Evolutionary conservation across 2,329 filamentous ascomycete genomes (phyloP), one percentile per base, ranked within the genome.

Genomic region (Trichophaea hybrida): DNA sequence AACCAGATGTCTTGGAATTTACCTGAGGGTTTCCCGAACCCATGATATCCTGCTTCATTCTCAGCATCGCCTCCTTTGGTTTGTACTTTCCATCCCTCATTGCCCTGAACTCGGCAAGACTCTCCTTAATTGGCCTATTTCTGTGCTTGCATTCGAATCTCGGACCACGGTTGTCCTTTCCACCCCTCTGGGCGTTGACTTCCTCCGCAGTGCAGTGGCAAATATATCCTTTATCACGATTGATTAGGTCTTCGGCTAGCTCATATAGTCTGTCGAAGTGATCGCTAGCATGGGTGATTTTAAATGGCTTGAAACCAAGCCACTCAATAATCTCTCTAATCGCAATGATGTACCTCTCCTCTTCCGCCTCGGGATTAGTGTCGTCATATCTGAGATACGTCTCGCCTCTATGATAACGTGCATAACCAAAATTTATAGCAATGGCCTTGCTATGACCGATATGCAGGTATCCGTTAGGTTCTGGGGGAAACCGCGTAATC

Each of bases 371-470:
- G 1, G 93, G 93, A 71, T 97, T 97, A 12, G 93, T 97, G 69
- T 97, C 93, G 71, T 97, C 93, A 72, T 87, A 95, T 68, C 91
- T 80, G 63, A 89, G 73, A 69, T 85, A 84, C 72, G 82, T 86
- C 63, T 83, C 76, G 60, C 91, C 91, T 38, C 85, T 85, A 70
- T 94, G 86, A 69, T 84, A 83, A 69, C 80, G 82, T 12, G 93
- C 91, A 71, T 96, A 97, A 5, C 91, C 91, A 74, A 97, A 97
- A 74, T 97, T 96, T 72, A 97, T 82, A 0, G 88, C 85, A 71
- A 97, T 96, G 24, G 93, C 91, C 75, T 97, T 97, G 65, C 86
- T 86, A 71, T 97, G 93, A 17, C 91, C 91, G 67, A 97, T 86
- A 70, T 96, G 90, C 7, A 96, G 79, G 71, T 85, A 96, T 58